Conservation (phyloP, 202 grass and related monocot species). For the Hordeum pubiflorum region DNA sequence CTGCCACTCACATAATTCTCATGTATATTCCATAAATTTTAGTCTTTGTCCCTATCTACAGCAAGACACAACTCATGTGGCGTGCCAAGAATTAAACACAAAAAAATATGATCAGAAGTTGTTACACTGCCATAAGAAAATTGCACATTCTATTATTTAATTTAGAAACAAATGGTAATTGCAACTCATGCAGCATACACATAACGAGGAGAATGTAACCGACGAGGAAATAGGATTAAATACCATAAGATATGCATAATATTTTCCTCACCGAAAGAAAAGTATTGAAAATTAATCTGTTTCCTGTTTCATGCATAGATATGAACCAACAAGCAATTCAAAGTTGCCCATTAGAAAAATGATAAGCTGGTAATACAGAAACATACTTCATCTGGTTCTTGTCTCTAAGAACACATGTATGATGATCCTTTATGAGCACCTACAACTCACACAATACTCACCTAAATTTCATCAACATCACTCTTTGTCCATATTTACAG, state of each 20-base stretch:
- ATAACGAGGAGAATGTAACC: constrained; percentile 27
- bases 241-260: background rate
- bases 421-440: constrained; percentile 19
- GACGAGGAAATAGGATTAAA: background rate
- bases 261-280: background rate
- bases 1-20: background rate
- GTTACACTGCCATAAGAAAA: background rate
- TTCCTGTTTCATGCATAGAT: background rate
- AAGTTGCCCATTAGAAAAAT: background rate
- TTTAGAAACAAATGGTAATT: background rate
- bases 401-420: background rate
- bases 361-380: background rate
- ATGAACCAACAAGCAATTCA: background rate
- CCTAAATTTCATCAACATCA: constrained; percentile 31
- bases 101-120: background rate
- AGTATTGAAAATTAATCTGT: too few species aligned
- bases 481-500: constrained; percentile 32
- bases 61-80: background rate
- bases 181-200: constrained; percentile 10
- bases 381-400: background rate
- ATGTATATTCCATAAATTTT: constrained; percentile 19
- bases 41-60: constrained; percentile 19
- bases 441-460: background rate
- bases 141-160: background rate
- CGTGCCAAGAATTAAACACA: constrained; percentile 29